phyloP scores from a whole-genome alignment of 148 eudicot genomes.

The Tetragonia tetragonoides region DNA sequence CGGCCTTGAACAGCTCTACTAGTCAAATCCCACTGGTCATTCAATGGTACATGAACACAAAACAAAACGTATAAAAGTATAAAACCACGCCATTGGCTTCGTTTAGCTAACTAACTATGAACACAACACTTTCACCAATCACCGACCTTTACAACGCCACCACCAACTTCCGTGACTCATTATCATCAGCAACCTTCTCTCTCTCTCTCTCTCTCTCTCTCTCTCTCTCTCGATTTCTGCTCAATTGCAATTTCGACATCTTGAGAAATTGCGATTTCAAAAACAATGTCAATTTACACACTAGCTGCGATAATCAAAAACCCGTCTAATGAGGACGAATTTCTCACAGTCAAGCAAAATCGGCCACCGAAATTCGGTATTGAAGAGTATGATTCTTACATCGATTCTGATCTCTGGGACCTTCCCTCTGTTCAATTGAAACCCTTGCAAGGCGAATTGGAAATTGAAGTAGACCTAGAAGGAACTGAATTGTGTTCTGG shows the following conservation, averaged over 20 bases:
- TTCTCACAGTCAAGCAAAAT: conserved; percentile 50
- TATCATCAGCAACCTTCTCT: no score
- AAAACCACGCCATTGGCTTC: no score
- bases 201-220: neutral
- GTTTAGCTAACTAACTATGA: no score
- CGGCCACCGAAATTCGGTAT: conserved; percentile 65
- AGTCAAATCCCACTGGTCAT: no score
- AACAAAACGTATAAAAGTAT: no score
- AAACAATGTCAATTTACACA: conserved; percentile 42
- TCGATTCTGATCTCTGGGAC: conserved; percentile 86
- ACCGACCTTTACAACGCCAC: no score
- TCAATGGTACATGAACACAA: no score
- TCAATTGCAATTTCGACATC: neutral
- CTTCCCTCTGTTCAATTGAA: conserved; percentile 52
- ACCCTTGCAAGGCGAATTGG: conserved; percentile 26
- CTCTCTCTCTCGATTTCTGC: neutral
- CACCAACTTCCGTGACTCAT: no score
- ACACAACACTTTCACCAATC: no score
- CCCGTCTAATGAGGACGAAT: conserved; percentile 42
- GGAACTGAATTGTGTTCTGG: conserved; percentile 39
- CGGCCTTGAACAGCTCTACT: no score
- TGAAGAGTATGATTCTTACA: conserved; percentile 69
- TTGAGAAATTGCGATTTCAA: neutral
- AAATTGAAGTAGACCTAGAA: conserved; percentile 43
- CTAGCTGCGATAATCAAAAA: conserved; percentile 54